A percentile compares a stretch with the other conserved stretches of the same genome.
phyloP scores from a whole-genome alignment of 1,284 basidiomycete species.

The Earliella scabrosa region DNA sequence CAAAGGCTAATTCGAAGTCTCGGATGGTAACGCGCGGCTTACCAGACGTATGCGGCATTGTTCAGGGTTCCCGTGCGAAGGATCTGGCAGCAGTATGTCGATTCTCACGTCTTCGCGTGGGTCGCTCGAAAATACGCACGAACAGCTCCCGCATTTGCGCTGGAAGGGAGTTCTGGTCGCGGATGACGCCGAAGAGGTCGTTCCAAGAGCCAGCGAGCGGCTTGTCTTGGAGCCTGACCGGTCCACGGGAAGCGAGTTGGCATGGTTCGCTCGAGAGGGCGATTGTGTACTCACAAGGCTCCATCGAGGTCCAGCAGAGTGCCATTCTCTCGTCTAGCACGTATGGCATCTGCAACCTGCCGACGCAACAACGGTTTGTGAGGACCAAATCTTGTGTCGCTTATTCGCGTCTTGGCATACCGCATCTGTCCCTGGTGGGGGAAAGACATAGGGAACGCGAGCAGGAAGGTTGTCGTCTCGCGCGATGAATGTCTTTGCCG shows the following conservation, averaged over 20 bases:
- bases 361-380: too few relatives aligned
- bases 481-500: not conserved
- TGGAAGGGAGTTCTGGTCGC: slow-evolving; percentile 31
- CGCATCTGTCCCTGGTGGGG: slow-evolving; percentile 27
- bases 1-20: not conserved
- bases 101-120: not conserved
- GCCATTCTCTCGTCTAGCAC: slow-evolving; percentile 23
- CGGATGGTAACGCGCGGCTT: not conserved
- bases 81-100: slow-evolving; percentile 19
- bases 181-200: slow-evolving; percentile 25
- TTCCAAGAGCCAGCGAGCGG: slow-evolving; percentile 30
- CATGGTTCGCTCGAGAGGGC: too few relatives aligned
- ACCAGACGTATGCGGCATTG: slow-evolving; percentile 34
- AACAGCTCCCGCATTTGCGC: slow-evolving; percentile 34
- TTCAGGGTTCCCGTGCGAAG: slow-evolving; percentile 32
- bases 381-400: too few relatives aligned
- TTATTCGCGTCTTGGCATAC: slow-evolving; percentile 10
- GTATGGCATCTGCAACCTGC: slow-evolving; percentile 29
- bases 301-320: slow-evolving; percentile 30
- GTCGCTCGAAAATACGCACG: slow-evolving; percentile 13
- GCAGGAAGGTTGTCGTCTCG: slow-evolving; percentile 30
- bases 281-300: slow-evolving; percentile 21
- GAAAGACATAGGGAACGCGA: slow-evolving; percentile 33
- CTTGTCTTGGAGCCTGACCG: slow-evolving; percentile 30
- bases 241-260: not conserved